Conservation (phyloP, 169 alveolate genomes). For the Toxoplasma gondii region DNA sequence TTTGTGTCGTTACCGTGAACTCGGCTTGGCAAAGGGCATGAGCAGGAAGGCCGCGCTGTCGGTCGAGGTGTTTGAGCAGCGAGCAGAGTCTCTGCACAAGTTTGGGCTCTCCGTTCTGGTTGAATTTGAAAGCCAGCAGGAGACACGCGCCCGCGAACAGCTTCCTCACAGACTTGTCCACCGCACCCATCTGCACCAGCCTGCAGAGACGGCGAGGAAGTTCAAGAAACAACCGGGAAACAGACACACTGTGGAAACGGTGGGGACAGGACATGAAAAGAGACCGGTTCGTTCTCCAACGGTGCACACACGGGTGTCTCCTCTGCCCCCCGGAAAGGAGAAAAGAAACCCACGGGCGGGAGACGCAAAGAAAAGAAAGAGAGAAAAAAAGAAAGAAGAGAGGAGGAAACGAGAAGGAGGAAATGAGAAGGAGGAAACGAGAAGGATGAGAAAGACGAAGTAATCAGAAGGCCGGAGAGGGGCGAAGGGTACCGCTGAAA, state of each 20-base stretch:
- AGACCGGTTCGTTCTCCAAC: no score
- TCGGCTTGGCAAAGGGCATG: slow-evolving; percentile 1
- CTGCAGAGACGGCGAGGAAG: neutral
- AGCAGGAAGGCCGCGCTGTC: neutral
- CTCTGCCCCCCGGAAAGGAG: no score
- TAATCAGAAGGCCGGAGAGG: no score
- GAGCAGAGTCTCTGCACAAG: neutral
- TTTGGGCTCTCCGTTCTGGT: slow-evolving; percentile 11
- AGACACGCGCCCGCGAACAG: slow-evolving; percentile 53
- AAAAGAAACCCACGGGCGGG: no score
- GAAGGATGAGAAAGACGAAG: no score
- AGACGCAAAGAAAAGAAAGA: no score
- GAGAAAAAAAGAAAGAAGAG: no score
- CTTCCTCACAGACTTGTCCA: slow-evolving; percentile 40
- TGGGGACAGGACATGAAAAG: no score
- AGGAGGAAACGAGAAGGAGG: no score
- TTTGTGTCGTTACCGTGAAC: neutral
- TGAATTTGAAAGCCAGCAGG: slow-evolving; percentile 50
- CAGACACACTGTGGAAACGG: neutral
- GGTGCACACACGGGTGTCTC: no score
- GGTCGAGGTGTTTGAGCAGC: neutral
- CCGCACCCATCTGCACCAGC: slow-evolving; percentile 41
- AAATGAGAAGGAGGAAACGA: no score
- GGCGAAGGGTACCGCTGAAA: no score
- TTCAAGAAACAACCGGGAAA: neutral